These are phyloP conservation scores for Leccinum longicurvipes DNA, from an alignment of 768 basidiomycete genomes.

Conservation along the genomic window DNA sequence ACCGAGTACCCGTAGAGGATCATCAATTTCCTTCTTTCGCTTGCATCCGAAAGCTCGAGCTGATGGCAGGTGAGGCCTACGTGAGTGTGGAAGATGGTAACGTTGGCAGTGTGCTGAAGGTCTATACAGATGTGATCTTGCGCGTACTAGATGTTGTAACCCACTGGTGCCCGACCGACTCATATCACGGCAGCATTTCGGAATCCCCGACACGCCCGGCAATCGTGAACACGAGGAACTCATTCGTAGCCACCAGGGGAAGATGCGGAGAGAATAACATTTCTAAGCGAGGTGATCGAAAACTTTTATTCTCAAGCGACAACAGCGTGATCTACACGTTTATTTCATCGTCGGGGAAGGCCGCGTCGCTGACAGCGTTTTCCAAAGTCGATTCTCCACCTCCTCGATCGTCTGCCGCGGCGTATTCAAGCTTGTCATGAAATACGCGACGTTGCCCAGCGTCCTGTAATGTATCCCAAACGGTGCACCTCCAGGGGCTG, in stretches of 20 bases:
- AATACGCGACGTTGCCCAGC: constrained; percentile 88
- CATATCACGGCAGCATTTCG: too few species aligned
- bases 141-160: background rate
- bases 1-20: too few species aligned
- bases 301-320: background rate
- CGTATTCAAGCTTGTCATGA: constrained; percentile 87
- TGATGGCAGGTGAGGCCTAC: too few species aligned
- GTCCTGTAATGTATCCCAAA: constrained; percentile 84
- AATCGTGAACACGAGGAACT: background rate
- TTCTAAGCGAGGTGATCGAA: background rate
- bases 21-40: too few species aligned
- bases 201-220: background rate
- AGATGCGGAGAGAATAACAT: background rate
- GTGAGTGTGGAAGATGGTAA: too few species aligned
- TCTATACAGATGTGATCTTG: background rate
- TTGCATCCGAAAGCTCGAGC: too few species aligned
- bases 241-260: background rate
- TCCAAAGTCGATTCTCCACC: constrained; percentile 63
- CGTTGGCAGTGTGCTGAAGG: too few species aligned
- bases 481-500: constrained; percentile 50
- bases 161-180: background rate
- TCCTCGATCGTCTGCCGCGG: constrained; percentile 47
- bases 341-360: background rate
- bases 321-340: background rate
- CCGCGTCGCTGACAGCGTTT: constrained; percentile 18